Base-by-base conservation (phyloP, 2,329 filamentous ascomycete species). In the Talaromyces sp. region DNA sequence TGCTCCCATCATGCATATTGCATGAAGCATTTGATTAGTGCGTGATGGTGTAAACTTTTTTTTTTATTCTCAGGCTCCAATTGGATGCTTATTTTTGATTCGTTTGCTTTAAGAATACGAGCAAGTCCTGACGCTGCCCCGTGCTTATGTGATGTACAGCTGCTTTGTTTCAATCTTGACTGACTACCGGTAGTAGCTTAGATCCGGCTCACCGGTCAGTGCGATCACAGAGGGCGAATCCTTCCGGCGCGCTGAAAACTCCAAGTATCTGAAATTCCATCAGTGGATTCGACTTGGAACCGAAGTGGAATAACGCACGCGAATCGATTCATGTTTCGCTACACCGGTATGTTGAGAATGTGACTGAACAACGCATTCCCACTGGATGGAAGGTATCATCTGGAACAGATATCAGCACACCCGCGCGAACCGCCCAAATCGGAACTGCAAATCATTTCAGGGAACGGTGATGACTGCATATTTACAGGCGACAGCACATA, bases 351-450 rank as follows among this genome's bases (percentile, higher is more conserved):
- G 40, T 14, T 58, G 18, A 46, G n/a, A 46, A 23, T 46, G 56
- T 58, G 40, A 42, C 56, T 18, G 16, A 28, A 18, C 48, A 54
- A 21, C 48, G 35, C 28, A 52, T 33, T 12, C n/a, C 35, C 23
- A 50, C 46, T 50, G 25, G 46, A 11, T 25, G n/a, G 6, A n/a
- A 31, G 21, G 11, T 25, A 25, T 35, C 50, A 54, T 48, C 23
- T 28, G 14, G 12, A 50, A 31, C 25, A 50, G 23, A 31, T 35
- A 16, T 16, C 28, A 54, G 28, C 25, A 54, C 50, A 59, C 16
- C 57, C 57, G 57, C 42, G 57, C 57, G 31, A 59, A 59, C 57
- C 57, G 57, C 57, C 33, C 42, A 37, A 50, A 59, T 48, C 57
- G 37, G n/a, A 48, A 48, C n/a, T 37, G 28, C 31, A 37, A 21